Evolutionary conservation across 2,329 filamentous ascomycete genomes (phyloP), one percentile per base, ranked within the genome.

Genomic region (Diaporthe sp.): DNA sequence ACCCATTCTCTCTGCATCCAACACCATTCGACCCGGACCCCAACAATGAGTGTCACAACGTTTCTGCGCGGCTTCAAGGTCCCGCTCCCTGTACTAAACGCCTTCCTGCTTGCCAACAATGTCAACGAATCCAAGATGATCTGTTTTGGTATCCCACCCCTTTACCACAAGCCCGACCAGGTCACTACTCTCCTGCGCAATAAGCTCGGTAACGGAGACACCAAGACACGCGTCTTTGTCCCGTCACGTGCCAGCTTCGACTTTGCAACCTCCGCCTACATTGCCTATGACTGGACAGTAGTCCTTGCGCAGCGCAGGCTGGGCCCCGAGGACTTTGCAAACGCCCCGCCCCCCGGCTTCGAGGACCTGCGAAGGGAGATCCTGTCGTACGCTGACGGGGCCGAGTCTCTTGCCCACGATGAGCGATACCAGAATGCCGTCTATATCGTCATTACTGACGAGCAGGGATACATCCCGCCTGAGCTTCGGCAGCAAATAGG

Each of bases 151-250:
- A 70, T 70, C 27, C 68, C 51, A 58, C 68, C 68, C 68, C 22
- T 50, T 8, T 70, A 70, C 53, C 3, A 70, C n/a, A 37, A 37
- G n/a, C 10, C 9, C 27, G 68, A 70, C 19, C 4, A 50, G 19
- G 68, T 70, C 12, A 70, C 68, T n/a, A 70, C 68, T 4, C 68
- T 70, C 37, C 68, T 70, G 1, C 37, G 66, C 25, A 70, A 70
- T 25, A 70, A 58, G 50, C 7, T 70, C n/a, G 50, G 50, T 4
- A 44, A 42, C 35, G 66, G 66, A 70, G 51, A 70, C 19, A 59
- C 37, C 37, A 70, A 70, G 42, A 70, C 53, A 32, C 68, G 68
- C 37, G n/a, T 70, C 22, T 70, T 70, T 59, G 37, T 70, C 37
- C 53, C 68, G 22, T 47, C 25, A 42, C 51, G 37, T 15, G 35